Evolutionary conservation across 1,139 yeast species (phyloP), one percentile per base, ranked within the genome.

Genomic region (Lodderomyces jiufengensis): DNA sequence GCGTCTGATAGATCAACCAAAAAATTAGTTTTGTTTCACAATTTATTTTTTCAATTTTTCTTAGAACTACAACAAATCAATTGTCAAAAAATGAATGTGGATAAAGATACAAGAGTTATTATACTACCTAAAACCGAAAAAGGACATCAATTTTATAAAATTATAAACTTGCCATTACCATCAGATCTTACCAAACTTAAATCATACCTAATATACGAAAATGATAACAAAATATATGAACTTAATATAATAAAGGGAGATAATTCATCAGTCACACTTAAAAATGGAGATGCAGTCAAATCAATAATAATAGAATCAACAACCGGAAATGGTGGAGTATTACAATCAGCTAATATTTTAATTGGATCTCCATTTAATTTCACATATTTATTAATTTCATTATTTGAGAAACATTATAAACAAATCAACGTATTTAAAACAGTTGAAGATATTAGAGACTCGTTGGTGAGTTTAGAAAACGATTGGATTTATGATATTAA

Each of bases 391-490:
- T 46, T 78, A 37, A 52, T 76, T 9, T 46, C 64, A 3, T 57
- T 63, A 35, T 63, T 76, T 48, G 47, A 55, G 25, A 42, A 46
- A 9, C 45, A 59, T 10, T 16, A 16, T 9, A 60, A 59, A n/a
- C 54, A 54, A 12, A 50, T 54, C 27, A 44, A 55, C 24, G 14
- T 22, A 11, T 68, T 62, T 44, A 60, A 71, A 21, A 60, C 75
- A 0, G 46, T 63, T 11, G 80, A 77, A 25, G 82, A 78, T 46
- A 47, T 77, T 3, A 46, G 63, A 12, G 84, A 79, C 45, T 52
- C 55, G 12, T 45, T 74, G 24, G 49, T 47, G 5, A 39, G 46
- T 24, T 58, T 51, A n/a, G 51, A 49, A 2, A 51, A 49, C 2
- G 55, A 51, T 3, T 54, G 74, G 47, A 44, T 46, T 2, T 48